These are phyloP conservation scores for Jimgerdemannia flammicorona DNA, from an alignment of 192 early-diverging fungal species.

Conservation along the genomic window DNA sequence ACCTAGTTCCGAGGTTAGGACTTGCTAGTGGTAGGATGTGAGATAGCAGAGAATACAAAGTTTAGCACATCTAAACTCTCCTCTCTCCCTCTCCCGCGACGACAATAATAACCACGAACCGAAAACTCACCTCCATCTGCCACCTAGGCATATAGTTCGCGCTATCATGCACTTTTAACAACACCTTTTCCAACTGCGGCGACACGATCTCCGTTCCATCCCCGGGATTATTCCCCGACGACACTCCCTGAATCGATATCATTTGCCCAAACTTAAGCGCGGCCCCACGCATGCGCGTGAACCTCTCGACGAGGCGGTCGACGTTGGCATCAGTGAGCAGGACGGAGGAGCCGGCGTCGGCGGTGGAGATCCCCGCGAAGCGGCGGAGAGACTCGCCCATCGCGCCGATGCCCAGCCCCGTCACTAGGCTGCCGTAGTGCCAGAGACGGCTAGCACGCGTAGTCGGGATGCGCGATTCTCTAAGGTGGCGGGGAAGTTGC, in stretches of 20 bases:
- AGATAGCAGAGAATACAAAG: background rate
- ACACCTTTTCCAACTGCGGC: conserved; percentile 72
- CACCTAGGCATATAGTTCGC: conserved; percentile 94
- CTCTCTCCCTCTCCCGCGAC: too few species aligned
- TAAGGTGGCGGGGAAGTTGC: conserved; percentile 15
- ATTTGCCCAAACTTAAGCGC: conserved; percentile 98
- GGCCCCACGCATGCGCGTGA: conserved; percentile 93
- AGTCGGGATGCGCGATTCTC: conserved; percentile 68
- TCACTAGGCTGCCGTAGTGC: conserved; percentile 79
- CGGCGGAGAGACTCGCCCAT: conserved; percentile 61
- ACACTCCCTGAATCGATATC: conserved; percentile 88
- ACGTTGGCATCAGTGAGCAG: conserved; percentile 71
- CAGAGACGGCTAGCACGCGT: conserved; percentile 71
- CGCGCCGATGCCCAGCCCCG: conserved; percentile 69
- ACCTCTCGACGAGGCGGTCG: conserved; percentile 79
- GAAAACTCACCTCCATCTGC: conserved; percentile 65
- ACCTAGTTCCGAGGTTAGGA: conserved; percentile 67
- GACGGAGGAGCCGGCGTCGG: conserved; percentile 2
- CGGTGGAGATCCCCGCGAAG: conserved; percentile 45
- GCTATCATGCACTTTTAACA: conserved; percentile 86
- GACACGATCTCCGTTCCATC: conserved; percentile 60
- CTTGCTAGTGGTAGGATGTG: conserved; percentile 31
- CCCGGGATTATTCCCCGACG: conserved; percentile 16
- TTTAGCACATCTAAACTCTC: background rate
- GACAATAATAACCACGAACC: too few species aligned